Conservation (phyloP, 495 filamentous ascomycete genomes). For the Neohortaea acidophila region DNA sequence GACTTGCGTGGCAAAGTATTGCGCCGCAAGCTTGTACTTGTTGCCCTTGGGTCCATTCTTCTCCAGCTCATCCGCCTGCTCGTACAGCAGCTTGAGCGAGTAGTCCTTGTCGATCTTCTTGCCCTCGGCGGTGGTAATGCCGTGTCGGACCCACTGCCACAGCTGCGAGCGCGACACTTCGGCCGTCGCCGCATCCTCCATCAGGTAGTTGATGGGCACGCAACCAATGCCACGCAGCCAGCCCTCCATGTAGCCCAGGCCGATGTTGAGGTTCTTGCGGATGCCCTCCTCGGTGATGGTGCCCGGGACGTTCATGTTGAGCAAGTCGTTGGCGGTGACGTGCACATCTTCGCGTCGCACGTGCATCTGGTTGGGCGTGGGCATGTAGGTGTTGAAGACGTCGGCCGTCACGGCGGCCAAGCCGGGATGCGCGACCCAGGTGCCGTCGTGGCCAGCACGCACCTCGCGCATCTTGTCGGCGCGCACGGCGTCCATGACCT, state of each 20-base stretch:
- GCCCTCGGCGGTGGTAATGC: constrained; percentile 72
- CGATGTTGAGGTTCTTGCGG: constrained; percentile 95
- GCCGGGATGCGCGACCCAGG: constrained; percentile 95
- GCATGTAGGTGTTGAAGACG: constrained; percentile 98
- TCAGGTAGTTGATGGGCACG: constrained; percentile 97
- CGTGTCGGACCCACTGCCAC: constrained; percentile 91
- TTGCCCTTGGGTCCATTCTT: constrained; percentile 72
- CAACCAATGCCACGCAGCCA: constrained; percentile 93
- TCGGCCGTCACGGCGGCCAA: constrained; percentile 79
- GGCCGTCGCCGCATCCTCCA: constrained; percentile 97
- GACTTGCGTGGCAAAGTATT: constrained; percentile 85
- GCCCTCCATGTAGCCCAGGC: constrained; percentile 95
- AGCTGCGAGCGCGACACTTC: constrained; percentile 86
- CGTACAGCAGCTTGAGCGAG: constrained; percentile 68
- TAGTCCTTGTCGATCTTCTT: constrained; percentile 88
- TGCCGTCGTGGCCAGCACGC: constrained; percentile 86
- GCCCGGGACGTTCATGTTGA: constrained; percentile 97
- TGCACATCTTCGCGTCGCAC: constrained; percentile 77
- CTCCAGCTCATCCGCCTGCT: constrained; percentile 65
- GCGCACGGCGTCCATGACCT: constrained; percentile 83
- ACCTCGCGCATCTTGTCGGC: constrained; percentile 95
- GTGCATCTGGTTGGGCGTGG: constrained; percentile 93
- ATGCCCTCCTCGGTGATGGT: constrained; percentile 90
- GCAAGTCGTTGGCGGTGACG: constrained; percentile 73
- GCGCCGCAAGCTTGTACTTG: constrained; percentile 77